Conservation (phyloP, 352 stramenopile genomes). For the Phytophthora chlamydospora region DNA sequence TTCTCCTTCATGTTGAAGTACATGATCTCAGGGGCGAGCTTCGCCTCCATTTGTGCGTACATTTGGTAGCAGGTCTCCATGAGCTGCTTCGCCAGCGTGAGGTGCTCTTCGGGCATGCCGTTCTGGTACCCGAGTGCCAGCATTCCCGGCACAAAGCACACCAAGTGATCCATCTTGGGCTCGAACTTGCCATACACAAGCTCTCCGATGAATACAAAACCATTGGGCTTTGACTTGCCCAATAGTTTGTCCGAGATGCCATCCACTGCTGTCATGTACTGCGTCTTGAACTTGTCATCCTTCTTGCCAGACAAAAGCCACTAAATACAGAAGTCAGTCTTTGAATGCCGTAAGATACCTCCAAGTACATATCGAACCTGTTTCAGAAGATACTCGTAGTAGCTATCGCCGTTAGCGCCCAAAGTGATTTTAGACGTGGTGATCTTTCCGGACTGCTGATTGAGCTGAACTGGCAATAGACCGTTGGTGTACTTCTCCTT, state of each 20-base stretch:
- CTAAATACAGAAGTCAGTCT: conserved; percentile 27
- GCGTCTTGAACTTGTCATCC: conserved; percentile 70
- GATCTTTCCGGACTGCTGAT: conserved; percentile 47
- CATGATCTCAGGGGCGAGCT: conserved; percentile 89
- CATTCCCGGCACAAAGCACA: conserved; percentile 92
- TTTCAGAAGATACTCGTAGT: conserved; percentile 89
- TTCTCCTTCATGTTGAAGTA: conserved; percentile 75
- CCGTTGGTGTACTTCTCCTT: conserved; percentile 59
- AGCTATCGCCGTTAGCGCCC: conserved; percentile 80
- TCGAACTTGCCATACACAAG: conserved; percentile 55
- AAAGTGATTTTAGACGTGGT: conserved; percentile 64
- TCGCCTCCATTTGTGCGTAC: conserved; percentile 80
- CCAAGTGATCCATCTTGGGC: conserved; percentile 89
- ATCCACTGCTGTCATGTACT: conserved; percentile 71
- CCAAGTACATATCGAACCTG: conserved; percentile 43
- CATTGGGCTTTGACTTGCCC: conserved; percentile 62
- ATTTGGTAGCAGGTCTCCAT: conserved; percentile 89
- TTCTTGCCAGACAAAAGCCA: conserved; percentile 78
- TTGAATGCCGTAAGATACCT: too few species aligned
- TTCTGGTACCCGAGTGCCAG: conserved; percentile 81
- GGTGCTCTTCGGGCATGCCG: conserved; percentile 64
- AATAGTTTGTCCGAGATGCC: conserved; percentile 67
- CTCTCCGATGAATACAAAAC: conserved; percentile 72
- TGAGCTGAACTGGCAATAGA: conserved; percentile 60
- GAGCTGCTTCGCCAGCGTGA: conserved; percentile 80